Conservation (phyloP, 1,284 basidiomycete genomes). For the Earliella scabrosa region DNA sequence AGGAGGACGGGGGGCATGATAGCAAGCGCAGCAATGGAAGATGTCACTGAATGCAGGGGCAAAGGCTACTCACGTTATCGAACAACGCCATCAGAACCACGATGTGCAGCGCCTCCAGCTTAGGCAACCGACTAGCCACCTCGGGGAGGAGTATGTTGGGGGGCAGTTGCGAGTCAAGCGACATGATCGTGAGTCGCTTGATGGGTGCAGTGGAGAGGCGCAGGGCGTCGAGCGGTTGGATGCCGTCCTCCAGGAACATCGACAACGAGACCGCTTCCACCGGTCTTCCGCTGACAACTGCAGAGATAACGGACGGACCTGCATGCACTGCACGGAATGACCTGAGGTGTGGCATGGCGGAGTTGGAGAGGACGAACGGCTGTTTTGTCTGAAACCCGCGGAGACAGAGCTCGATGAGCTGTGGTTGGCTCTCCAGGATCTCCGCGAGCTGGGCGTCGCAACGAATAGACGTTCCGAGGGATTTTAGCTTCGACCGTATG, state of each 20-base stretch:
- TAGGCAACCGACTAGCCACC: conserved; percentile 48
- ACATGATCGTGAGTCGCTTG: conserved; percentile 58
- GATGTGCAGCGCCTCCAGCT: conserved; percentile 59
- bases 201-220: conserved; percentile 43
- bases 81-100: conserved; percentile 53
- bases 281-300: conserved; percentile 53
- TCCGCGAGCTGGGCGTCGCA: conserved; percentile 49
- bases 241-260: conserved; percentile 45
- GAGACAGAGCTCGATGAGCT: conserved; percentile 54
- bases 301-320: conserved; percentile 46
- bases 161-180: conserved; percentile 47
- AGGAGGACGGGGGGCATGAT: not conserved
- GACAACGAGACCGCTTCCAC: conserved; percentile 57
- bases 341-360: conserved; percentile 50
- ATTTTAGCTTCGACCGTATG: conserved; percentile 43
- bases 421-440: conserved; percentile 56
- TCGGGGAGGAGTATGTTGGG: conserved; percentile 49
- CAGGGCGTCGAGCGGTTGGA: conserved; percentile 48
- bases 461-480: conserved; percentile 56
- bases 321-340: conserved; percentile 60
- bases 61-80: conserved; percentile 41
- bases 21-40: not conserved
- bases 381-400: conserved; percentile 45
- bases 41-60: not conserved
- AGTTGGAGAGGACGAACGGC: conserved; percentile 42